phyloP scores from a whole-genome alignment of 176 grass and related monocot genomes.

The Guadua angustifolia region DNA sequence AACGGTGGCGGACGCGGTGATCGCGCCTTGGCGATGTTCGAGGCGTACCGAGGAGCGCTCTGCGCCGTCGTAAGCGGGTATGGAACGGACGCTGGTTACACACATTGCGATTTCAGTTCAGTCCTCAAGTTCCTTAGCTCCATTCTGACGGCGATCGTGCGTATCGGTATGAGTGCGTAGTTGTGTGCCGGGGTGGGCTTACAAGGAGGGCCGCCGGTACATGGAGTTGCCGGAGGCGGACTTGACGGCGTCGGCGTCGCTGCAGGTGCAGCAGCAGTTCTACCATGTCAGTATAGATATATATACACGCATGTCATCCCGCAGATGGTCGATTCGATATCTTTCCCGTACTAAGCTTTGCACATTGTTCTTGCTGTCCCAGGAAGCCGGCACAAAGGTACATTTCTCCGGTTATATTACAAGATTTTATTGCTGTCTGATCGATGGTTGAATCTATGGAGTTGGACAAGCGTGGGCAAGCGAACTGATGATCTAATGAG shows the following conservation, averaged over 20 bases:
- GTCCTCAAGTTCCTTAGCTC: neutral
- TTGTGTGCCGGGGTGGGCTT: conserved; percentile 78
- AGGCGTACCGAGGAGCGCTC: conserved; percentile 54
- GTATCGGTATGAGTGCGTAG: conserved; percentile 22
- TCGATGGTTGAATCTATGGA: conserved; percentile 19
- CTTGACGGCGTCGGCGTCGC: conserved; percentile 55
- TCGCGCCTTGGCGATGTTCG: conserved; percentile 43
- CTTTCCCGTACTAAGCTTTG: conserved; percentile 29
- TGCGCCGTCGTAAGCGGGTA: conserved; percentile 63
- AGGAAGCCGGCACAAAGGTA: conserved; percentile 83
- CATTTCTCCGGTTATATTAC: no score
- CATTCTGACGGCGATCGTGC: neutral
- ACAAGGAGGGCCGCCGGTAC: conserved; percentile 54
- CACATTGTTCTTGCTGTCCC: conserved; percentile 35
- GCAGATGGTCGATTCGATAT: neutral
- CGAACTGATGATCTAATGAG: neutral
- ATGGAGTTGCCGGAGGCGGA: conserved; percentile 55
- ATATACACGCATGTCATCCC: neutral
- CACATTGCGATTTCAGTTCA: neutral
- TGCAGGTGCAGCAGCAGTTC: conserved; percentile 68
- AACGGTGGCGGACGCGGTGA: neutral
- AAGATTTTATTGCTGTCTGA: neutral
- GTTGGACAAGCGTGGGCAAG: neutral
- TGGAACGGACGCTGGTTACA: no score
- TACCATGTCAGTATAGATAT: conserved; percentile 66